phyloP scores from a whole-genome alignment of 2,329 filamentous ascomycete genomes.

The Bimuria novae-zelandiae region DNA sequence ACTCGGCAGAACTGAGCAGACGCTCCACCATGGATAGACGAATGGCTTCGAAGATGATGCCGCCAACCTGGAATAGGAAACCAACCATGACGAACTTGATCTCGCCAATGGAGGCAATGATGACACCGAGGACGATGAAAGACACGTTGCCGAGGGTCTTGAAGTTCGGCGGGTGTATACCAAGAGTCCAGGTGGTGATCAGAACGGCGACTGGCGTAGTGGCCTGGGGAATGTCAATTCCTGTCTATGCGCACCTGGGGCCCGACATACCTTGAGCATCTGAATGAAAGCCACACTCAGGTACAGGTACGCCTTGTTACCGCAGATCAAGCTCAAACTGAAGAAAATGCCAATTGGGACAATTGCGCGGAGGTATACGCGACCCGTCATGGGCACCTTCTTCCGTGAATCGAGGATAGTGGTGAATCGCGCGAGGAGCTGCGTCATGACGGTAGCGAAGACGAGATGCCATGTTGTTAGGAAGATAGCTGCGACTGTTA shows the following conservation, averaged over 20 bases:
- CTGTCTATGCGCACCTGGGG: not conserved
- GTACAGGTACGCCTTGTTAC: slow-evolving; percentile 94
- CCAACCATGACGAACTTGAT: slow-evolving; percentile 87
- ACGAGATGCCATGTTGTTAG: slow-evolving; percentile 88
- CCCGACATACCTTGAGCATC: slow-evolving; percentile 84
- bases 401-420: slow-evolving; percentile 90
- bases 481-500: slow-evolving; percentile 65
- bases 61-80: slow-evolving; percentile 77
- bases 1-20: slow-evolving; percentile 78
- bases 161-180: slow-evolving; percentile 80
- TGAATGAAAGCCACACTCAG: slow-evolving; percentile 96
- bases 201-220: slow-evolving; percentile 94
- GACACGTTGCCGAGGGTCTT: slow-evolving; percentile 92
- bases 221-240: slow-evolving; percentile 60
- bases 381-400: slow-evolving; percentile 95
- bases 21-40: slow-evolving; percentile 84
- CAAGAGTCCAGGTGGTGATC: slow-evolving; percentile 84
- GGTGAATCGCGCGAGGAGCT: slow-evolving; percentile 88
- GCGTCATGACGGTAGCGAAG: slow-evolving; percentile 93
- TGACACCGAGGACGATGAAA: slow-evolving; percentile 89
- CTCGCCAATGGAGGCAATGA: slow-evolving; percentile 93
- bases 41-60: slow-evolving; percentile 80
- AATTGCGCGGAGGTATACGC: slow-evolving; percentile 89
- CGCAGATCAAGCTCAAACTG: slow-evolving; percentile 93
- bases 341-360: slow-evolving; percentile 96